Conservation (phyloP, 352 stramenopile species). For the Pythium brachiatum region DNA sequence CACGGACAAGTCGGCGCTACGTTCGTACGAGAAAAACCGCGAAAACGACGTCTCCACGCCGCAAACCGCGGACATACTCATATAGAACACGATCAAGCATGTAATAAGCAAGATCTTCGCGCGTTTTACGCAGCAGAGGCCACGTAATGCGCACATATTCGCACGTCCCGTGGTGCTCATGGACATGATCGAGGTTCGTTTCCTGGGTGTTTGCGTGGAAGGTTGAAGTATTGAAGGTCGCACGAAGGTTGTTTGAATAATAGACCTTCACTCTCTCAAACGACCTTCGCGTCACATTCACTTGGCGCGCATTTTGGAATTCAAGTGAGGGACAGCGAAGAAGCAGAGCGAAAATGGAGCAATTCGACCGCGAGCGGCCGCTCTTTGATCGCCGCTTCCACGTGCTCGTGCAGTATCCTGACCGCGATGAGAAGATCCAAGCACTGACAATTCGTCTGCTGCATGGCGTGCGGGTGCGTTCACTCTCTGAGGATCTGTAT, state of each 20-base stretch:
- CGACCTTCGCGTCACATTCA: conserved; percentile 17
- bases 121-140: neutral
- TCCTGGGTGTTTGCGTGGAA: conserved; percentile 1
- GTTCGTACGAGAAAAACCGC: conserved; percentile 21
- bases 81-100: neutral
- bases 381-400: conserved; percentile 84
- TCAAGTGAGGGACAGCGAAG: conserved; percentile 4
- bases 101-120: neutral
- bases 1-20: neutral
- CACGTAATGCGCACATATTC: neutral
- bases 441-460: conserved; percentile 77
- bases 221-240: conserved; percentile 11
- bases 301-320: conserved; percentile 27
- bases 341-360: conserved; percentile 47
- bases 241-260: conserved; percentile 15
- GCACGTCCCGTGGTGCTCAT: neutral
- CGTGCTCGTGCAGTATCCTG: conserved; percentile 78
- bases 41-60: conserved; percentile 23
- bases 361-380: conserved; percentile 72
- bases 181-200: neutral
- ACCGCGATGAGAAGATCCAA: conserved; percentile 76
- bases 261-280: conserved; percentile 5
- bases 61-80: neutral
- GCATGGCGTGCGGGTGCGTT: conserved; percentile 60
- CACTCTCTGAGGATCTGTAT: neutral